Evolutionary conservation across 176 grass and related monocot genomes (phyloP), one percentile per base, ranked within the genome.

Genomic region (Sorghum bicolor): DNA sequence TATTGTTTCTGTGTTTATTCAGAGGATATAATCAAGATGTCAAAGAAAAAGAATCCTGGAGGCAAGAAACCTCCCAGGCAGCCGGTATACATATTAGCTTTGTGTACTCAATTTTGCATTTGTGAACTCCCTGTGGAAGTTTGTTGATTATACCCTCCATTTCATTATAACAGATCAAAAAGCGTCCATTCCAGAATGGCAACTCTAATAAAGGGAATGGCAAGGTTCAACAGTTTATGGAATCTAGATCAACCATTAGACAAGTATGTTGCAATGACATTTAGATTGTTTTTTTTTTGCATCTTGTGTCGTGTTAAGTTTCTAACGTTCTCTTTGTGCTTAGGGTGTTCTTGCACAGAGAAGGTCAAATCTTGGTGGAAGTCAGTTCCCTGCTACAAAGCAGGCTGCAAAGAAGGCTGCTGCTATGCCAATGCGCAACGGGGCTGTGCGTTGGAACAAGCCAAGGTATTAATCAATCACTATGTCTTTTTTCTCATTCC

Each of bases 1-100:
- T 24, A 8, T 36, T 31, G 12, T 70, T 88, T 64, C 14, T 61
- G 82, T 67, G 2, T 72, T 40, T 57, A 80, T 50, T 10, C 43
- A 98, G 97, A 99, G 76, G 93, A 99, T 77, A 99, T 96, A 72
- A 99, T 99, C 80, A 99, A 95, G 82, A 94, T 96, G 91, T 99
- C 97, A 55, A 99, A 99, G 97, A 94, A 97, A 78, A 99, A 92
- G 47, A 55, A 44, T 72, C 64, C 88, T 79, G 88, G 79, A 76
- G 91, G 75, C 47, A 96, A 88, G 89, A 86, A 83, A 81, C 70
- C 89, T 61, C 75, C 86, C 64, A 91, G 93, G 48, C 85, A 82
- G 50, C 91, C 90, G 30, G 97, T 99, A 91, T 83, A 82, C 58
- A 75, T 76, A 75, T 66, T 82, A 50, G 19, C 76, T 47, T 71